Percentiles rank a stretch among this genome's conserved stretches.
Conservation (phyloP, 2,329 filamentous ascomycete genomes). For the Talaromyces rugulosus region DNA sequence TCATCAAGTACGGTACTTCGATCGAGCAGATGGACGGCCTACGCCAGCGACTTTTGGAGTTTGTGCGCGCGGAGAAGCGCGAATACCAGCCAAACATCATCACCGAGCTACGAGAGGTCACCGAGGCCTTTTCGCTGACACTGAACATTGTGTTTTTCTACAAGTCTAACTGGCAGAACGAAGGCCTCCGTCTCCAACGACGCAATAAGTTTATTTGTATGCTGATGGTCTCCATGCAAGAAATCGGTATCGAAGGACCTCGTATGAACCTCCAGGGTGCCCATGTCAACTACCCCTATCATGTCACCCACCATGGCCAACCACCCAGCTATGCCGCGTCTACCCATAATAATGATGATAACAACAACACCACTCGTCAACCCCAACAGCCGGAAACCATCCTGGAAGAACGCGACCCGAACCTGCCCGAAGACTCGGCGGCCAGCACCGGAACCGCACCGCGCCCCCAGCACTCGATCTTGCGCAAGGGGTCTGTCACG, state of each 20-base stretch:
- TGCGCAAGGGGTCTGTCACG: conserved; percentile 47
- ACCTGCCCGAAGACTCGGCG: conserved; percentile 25
- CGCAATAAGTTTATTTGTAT: conserved; percentile 94
- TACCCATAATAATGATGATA: conserved; percentile 42
- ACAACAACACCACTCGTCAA: conserved; percentile 18
- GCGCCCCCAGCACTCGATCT: conserved; percentile 48
- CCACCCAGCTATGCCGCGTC: conserved; percentile 37
- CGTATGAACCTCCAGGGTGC: conserved; percentile 68
- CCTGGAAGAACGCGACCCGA: conserved; percentile 41
- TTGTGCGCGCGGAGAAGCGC: conserved; percentile 78
- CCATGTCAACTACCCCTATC: conserved; percentile 63
- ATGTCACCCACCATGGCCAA: conserved; percentile 50
- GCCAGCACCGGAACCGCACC: conserved; percentile 18
- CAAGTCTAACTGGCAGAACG: conserved; percentile 95
- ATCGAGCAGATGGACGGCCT: conserved; percentile 78
- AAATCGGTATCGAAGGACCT: conserved; percentile 80
- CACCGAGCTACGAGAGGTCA: conserved; percentile 74
- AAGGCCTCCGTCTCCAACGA: conserved; percentile 79
- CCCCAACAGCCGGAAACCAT: conserved; percentile 5
- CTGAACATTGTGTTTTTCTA: conserved; percentile 97
- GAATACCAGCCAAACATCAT: conserved; percentile 85
- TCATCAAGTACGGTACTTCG: conserved; percentile 84
- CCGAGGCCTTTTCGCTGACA: conserved; percentile 78
- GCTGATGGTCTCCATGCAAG: conserved; percentile 78
- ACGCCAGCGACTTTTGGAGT: conserved; percentile 74